Evolutionary conservation across 176 grass and related monocot species (phyloP), one percentile per base, ranked within the genome.

Genomic region (Calamus simplicifolius): DNA sequence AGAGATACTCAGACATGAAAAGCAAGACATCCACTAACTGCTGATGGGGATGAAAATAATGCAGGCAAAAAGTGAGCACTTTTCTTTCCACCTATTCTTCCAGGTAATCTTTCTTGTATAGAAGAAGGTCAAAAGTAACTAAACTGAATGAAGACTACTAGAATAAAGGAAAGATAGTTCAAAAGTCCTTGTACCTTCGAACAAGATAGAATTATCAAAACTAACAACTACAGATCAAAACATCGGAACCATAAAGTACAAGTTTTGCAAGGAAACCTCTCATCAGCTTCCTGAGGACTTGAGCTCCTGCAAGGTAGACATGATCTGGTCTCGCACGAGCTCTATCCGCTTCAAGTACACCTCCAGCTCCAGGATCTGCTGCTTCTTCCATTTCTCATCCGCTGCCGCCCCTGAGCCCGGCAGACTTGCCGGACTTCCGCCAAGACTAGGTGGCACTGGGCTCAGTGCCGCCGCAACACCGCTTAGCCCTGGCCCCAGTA

Each of bases 261-360:
- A 73, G 27, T 14, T 48, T 26, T 60, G 21, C 6, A 61, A 68
- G 25, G 70, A 79, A 50, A 52, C 18, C 58, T 19, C 10, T 60
- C 54, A 75, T 89, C 69, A 95, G 54, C 26, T 8, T 60, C 58
- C 27, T 8, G 59, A 64, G 29, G 73, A 81, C 67, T 70, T 89
- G 59, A 89, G 73, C n/a, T 89, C 82, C 72, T 83, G 54, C 50
- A 95, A 28, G 4, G 17, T 85, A 5, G 54, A 55, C 0, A 56
- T 81, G 51, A 95, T 75, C 64, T 95, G 82, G 56, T 95, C 82
- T 27, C 70, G 61, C 5, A 95, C 18, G 66, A 95, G 80, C 66
- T 95, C 85, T 19, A 95, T 81, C 67, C 90, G 74, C 60, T 81
- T 82, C 5, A 95, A 68, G 60, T 84, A 95, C 27, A 95, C 90